Percentiles rank a stretch among this genome's conserved stretches.
Evolutionary conservation across 257 asterid genomes (phyloP).

Genomic region (Anisodus acutangulus): DNA sequence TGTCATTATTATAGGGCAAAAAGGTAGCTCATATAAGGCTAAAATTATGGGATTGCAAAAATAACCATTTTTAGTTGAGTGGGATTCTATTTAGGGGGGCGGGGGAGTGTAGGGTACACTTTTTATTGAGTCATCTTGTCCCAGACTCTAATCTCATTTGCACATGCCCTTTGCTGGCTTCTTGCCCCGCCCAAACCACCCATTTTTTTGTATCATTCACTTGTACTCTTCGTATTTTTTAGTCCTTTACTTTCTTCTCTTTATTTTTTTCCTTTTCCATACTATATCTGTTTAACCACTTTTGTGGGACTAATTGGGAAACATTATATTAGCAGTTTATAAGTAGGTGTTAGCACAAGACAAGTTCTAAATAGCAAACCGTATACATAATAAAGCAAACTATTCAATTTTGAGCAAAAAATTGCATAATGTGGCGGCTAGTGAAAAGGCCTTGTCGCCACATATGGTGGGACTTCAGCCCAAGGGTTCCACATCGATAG

Average conservation of each 20-base stretch:
- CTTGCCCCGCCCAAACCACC: slow-evolving; percentile 30
- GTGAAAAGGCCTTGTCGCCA: neutral
- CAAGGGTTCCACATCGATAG: neutral
- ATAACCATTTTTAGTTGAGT: neutral
- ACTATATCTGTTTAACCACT: neutral
- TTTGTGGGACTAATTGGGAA: neutral
- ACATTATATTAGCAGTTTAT: neutral
- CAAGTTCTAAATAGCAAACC: too few species aligned
- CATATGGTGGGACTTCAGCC: neutral
- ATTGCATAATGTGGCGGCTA: too few species aligned
- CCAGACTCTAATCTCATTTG: slow-evolving; percentile 45
- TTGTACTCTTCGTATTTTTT: neutral
- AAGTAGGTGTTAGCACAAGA: neutral
- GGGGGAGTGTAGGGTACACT: slow-evolving; percentile 32
- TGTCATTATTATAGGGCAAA: slow-evolving; percentile 33
- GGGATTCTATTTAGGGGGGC: neutral
- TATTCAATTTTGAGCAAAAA: neutral
- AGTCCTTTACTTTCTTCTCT: neutral
- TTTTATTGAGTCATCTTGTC: slow-evolving; percentile 52
- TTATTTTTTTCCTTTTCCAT: too few species aligned
- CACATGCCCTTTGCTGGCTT: slow-evolving; percentile 59
- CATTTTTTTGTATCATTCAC: slow-evolving; percentile 9
- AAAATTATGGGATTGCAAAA: slow-evolving; percentile 10
- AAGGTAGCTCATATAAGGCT: slow-evolving; percentile 24
- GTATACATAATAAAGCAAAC: neutral